Conservation (phyloP, 2,329 filamentous ascomycete species). For the Botryotinia convoluta region DNA sequence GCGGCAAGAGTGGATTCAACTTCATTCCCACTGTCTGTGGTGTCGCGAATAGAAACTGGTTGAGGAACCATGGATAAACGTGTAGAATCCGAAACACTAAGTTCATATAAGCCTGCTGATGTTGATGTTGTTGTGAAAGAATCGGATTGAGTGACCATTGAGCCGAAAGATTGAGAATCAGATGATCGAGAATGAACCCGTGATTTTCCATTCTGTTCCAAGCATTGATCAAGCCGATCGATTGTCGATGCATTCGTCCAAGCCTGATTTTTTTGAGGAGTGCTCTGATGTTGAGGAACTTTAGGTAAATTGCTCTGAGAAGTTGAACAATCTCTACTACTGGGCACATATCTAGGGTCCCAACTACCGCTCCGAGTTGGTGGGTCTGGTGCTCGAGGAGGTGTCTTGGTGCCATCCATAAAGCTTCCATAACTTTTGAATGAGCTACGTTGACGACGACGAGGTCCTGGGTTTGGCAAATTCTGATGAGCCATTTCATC, state of each 20-base stretch:
- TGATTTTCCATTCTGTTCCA: neutral
- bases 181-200: neutral
- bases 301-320: neutral
- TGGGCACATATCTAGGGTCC: constrained; percentile 1
- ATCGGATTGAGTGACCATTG: constrained; percentile 9
- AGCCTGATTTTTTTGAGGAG: neutral
- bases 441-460: neutral
- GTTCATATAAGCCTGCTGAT: neutral
- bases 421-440: neutral
- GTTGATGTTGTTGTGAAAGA: neutral
- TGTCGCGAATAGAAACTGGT: neutral
- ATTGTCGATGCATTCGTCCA: constrained; percentile 7
- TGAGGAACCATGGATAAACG: neutral
- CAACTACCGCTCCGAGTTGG: neutral
- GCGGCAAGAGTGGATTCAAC: neutral
- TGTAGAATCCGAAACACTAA: neutral
- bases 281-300: constrained; percentile 14
- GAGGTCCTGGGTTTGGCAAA: neutral
- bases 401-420: neutral
- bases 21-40: constrained; percentile 13
- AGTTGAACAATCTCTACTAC: neutral
- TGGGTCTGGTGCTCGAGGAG: constrained; percentile 6
- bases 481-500: constrained; percentile 1
- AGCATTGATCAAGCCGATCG: neutral
- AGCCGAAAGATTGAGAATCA: neutral